Percentiles rank a stretch among this genome's conserved stretches.
These are phyloP conservation scores for Diplosphaera chodatii DNA, from an alignment of 139 green algal species.

Conservation along the genomic window DNA sequence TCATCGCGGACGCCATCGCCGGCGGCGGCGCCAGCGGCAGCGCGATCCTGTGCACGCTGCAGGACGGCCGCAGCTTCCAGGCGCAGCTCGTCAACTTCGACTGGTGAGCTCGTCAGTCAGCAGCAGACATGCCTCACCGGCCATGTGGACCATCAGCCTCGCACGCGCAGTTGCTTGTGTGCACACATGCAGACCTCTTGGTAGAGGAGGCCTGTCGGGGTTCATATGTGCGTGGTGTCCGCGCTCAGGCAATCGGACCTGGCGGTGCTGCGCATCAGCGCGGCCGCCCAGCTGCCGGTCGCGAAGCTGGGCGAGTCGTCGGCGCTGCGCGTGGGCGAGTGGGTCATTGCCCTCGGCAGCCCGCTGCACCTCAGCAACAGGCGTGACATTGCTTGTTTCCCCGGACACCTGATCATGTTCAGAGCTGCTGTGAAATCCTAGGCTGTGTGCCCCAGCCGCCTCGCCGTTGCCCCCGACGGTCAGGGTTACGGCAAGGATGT, in stretches of 20 bases:
- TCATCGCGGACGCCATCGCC: conserved; percentile 49
- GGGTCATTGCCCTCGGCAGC: conserved; percentile 68
- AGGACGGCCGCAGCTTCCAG: conserved; percentile 72
- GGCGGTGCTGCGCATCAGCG: conserved; percentile 54
- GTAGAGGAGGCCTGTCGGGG: too few species aligned
- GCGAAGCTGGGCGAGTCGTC: conserved; percentile 37
- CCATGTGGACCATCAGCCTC: too few species aligned
- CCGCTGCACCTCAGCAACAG: conserved; percentile 68
- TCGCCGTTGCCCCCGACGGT: too few species aligned
- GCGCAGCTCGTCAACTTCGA: conserved; percentile 50
- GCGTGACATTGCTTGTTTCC: too few species aligned
- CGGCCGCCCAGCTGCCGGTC: conserved; percentile 34
- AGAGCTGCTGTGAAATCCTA: too few species aligned
- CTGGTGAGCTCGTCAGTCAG: conserved; percentile 28
- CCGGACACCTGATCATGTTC: too few species aligned
- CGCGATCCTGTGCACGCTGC: conserved; percentile 52
- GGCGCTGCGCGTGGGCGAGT: conserved; percentile 59
- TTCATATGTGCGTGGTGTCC: too few species aligned
- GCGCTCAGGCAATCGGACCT: conserved; percentile 58
- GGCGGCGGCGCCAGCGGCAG: conserved; percentile 3
- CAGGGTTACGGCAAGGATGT: too few species aligned
- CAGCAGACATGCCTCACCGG: too few species aligned
- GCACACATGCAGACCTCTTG: too few species aligned
- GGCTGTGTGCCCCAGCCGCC: too few species aligned
- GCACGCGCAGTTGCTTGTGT: too few species aligned